Evolutionary conservation across 2,329 filamentous ascomycete genomes (phyloP).

Genomic region (Nothophaeocryptopus gaeumannii): DNA sequence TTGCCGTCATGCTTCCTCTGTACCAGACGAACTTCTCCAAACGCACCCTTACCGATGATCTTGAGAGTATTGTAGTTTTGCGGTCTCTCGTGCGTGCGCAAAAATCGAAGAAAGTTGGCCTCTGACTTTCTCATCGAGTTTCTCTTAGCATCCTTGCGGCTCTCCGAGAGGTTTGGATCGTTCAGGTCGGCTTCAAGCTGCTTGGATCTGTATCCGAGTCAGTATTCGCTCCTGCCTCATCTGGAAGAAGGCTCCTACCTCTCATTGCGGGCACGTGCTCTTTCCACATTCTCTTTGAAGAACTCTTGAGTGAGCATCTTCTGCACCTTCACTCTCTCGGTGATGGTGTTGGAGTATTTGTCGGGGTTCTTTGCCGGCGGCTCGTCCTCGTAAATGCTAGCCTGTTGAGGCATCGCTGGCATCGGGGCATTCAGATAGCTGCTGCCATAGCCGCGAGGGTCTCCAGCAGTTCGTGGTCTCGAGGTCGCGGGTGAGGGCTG

Average conservation of each 20-base stretch:
- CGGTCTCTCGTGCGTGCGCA: conserved; percentile 87
- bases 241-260: conserved; percentile 57
- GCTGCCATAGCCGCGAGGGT: conserved; percentile 58
- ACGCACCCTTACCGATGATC: conserved; percentile 98
- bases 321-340: conserved; percentile 66
- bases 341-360: conserved; percentile 82
- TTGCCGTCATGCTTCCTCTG: conserved; percentile 95
- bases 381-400: conserved; percentile 55
- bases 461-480: conserved; percentile 81
- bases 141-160: conserved; percentile 79
- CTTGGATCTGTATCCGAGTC: conserved; percentile 64
- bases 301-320: conserved; percentile 70
- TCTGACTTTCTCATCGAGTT: conserved; percentile 83
- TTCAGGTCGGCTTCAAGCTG: conserved; percentile 84
- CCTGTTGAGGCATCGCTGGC: conserved; percentile 45
- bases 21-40: conserved; percentile 96
- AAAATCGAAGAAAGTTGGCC: conserved; percentile 87
- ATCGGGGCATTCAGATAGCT: conserved; percentile 65
- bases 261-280: conserved; percentile 90
- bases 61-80: conserved; percentile 96
- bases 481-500: conserved; percentile 66
- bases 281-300: conserved; percentile 98
- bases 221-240: not conserved
- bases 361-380: conserved; percentile 79
- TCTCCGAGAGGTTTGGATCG: conserved; percentile 70